A percentile compares a stretch with the other conserved stretches of the same genome.
Conservation (phyloP, 306 rosid species). For the Cucurbita argyrosperma region DNA sequence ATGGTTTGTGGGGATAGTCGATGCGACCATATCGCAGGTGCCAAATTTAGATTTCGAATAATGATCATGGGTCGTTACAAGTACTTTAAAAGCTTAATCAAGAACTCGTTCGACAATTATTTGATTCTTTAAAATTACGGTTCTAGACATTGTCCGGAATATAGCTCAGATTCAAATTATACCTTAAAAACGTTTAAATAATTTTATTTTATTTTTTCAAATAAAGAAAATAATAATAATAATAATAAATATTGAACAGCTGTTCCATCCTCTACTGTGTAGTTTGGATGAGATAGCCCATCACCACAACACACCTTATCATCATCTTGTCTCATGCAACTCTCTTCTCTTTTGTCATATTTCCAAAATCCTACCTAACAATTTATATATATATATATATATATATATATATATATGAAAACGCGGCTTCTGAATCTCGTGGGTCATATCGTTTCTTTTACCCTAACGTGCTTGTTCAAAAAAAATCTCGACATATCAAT, state of each 20-base stretch:
- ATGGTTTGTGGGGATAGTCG: no score
- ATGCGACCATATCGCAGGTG: no score
- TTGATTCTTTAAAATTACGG: no score
- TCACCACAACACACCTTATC: conserved; percentile 8
- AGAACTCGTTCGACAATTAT: no score
- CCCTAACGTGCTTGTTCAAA: neutral
- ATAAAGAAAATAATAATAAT: no score
- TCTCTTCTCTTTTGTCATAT: conserved; percentile 4
- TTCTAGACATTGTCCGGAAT: no score
- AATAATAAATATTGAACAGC: neutral
- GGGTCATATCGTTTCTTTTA: neutral
- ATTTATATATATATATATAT: neutral
- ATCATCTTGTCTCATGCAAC: conserved; percentile 7
- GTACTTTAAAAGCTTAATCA: no score
- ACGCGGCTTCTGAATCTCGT: neutral
- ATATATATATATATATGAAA: neutral
- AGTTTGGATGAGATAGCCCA: conserved; percentile 2
- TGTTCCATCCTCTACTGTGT: neutral
- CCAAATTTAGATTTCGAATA: no score
- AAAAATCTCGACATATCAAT: neutral
- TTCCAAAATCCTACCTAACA: neutral
- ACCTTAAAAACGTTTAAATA: no score
- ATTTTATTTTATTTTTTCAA: no score
- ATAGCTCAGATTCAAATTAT: no score
- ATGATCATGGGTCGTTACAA: no score